phyloP scores from a whole-genome alignment of 2,329 filamentous ascomycete genomes.

The Blumeria hordei region DNA sequence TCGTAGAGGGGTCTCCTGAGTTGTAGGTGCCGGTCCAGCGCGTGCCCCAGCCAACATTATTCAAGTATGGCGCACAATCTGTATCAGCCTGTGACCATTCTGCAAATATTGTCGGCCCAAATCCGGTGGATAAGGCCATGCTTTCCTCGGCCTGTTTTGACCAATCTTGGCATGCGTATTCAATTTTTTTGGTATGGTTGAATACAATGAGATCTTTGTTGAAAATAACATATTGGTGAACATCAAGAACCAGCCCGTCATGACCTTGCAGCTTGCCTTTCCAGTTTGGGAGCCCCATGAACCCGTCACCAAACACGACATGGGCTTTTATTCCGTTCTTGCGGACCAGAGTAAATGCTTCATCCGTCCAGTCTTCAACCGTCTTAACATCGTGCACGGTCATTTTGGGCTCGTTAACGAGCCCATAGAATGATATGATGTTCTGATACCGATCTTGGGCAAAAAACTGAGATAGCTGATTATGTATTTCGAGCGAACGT shows the following conservation, averaged over 20 bases:
- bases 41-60: slow-evolving; percentile 68
- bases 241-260: slow-evolving; percentile 54
- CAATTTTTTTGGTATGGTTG: slow-evolving; percentile 59
- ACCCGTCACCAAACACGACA: slow-evolving; percentile 80
- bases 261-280: slow-evolving; percentile 52
- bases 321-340: slow-evolving; percentile 49
- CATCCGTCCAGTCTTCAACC: slow-evolving; percentile 46
- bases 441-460: slow-evolving; percentile 81
- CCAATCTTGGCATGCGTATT: slow-evolving; percentile 58
- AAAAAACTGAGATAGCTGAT: slow-evolving; percentile 74
- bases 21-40: slow-evolving; percentile 78
- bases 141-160: slow-evolving; percentile 19
- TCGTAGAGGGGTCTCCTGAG: background rate
- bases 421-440: slow-evolving; percentile 73
- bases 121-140: slow-evolving; percentile 32
- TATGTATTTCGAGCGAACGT: slow-evolving; percentile 66
- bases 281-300: slow-evolving; percentile 80
- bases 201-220: slow-evolving; percentile 65
- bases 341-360: slow-evolving; percentile 48
- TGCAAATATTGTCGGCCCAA: slow-evolving; percentile 80
- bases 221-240: slow-evolving; percentile 97
- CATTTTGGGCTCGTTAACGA: slow-evolving; percentile 88
- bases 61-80: slow-evolving; percentile 68
- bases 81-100: slow-evolving; percentile 98
- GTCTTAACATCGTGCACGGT: slow-evolving; percentile 43